Evolutionary conservation across 2,329 filamentous ascomycete genomes (phyloP).

Genomic region (Paecilomyces dactylethromorphus): DNA sequence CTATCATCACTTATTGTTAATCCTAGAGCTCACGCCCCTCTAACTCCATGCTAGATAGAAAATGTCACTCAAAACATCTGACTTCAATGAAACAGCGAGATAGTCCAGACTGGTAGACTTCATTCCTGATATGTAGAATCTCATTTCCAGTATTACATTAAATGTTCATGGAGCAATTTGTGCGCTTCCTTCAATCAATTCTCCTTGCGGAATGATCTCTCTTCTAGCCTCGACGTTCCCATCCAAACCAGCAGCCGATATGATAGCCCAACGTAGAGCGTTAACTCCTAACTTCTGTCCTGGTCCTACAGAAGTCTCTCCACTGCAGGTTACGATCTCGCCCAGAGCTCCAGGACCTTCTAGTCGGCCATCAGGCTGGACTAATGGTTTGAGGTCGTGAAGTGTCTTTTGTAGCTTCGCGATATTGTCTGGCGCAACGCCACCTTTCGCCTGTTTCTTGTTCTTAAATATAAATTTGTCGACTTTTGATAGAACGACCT

Average conservation of each 20-base stretch:
- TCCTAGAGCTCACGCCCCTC: too few relatives aligned
- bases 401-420: slow-evolving; percentile 33
- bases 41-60: too few relatives aligned
- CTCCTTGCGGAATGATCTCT: background rate
- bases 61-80: too few relatives aligned
- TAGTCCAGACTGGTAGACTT: background rate
- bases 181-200: background rate
- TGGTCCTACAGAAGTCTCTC: slow-evolving; percentile 41
- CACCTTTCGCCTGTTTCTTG: slow-evolving; percentile 23
- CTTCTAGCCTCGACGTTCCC: slow-evolving; percentile 19
- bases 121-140: background rate
- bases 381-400: slow-evolving; percentile 28
- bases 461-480: slow-evolving; percentile 48
- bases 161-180: background rate
- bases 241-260: slow-evolving; percentile 56
- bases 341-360: slow-evolving; percentile 42
- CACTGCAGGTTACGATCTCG: slow-evolving; percentile 56
- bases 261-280: slow-evolving; percentile 57
- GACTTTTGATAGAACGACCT: slow-evolving; percentile 61
- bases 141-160: background rate
- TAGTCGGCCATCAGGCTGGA: slow-evolving; percentile 38
- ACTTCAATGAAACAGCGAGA: background rate
- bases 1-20: too few relatives aligned
- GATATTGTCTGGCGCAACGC: slow-evolving; percentile 18
- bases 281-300: slow-evolving; percentile 53